Conservation (phyloP, 345 rosid genomes). For the Ceriops tagal region DNA sequence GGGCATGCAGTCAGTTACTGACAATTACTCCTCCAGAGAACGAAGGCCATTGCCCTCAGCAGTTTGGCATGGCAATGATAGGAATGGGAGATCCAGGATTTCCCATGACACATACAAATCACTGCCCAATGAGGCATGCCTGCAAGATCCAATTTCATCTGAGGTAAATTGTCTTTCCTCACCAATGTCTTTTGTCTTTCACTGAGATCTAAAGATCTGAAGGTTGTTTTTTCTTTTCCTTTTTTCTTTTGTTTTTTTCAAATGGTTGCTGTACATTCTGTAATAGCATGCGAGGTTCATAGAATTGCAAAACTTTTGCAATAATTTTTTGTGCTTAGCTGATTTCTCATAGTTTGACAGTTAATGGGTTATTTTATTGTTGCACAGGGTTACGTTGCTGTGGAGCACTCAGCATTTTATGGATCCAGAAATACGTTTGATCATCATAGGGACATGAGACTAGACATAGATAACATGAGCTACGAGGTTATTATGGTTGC, state of each 20-base stretch:
- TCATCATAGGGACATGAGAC: slow-evolving; percentile 83
- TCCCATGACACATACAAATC: slow-evolving; percentile 21
- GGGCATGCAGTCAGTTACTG: slow-evolving; percentile 15
- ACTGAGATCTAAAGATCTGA: not conserved
- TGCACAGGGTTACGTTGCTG: slow-evolving; percentile 55
- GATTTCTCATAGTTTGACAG: not conserved
- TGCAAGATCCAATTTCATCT: slow-evolving; percentile 17
- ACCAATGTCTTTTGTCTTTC: not conserved
- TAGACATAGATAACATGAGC: slow-evolving; percentile 76
- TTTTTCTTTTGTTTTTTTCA: too few relatives aligned
- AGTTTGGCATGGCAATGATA: slow-evolving; percentile 25
- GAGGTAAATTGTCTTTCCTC: slow-evolving; percentile 16
- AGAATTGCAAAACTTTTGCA: not conserved
- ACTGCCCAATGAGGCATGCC: slow-evolving; percentile 14
- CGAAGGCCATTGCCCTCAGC: slow-evolving; percentile 22
- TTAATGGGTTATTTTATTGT: not conserved
- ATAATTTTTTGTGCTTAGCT: not conserved
- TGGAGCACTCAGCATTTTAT: slow-evolving; percentile 47
- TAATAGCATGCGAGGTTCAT: too few relatives aligned
- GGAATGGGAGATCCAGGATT: slow-evolving; percentile 24
- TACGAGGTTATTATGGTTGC: slow-evolving; percentile 58
- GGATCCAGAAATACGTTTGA: slow-evolving; percentile 56
- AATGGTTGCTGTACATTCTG: too few relatives aligned
- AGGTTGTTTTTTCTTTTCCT: too few relatives aligned
- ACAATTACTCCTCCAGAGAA: slow-evolving; percentile 21